phyloP scores from a whole-genome alignment of 73 alveolate genomes.

The Loxodes magnus region DNA sequence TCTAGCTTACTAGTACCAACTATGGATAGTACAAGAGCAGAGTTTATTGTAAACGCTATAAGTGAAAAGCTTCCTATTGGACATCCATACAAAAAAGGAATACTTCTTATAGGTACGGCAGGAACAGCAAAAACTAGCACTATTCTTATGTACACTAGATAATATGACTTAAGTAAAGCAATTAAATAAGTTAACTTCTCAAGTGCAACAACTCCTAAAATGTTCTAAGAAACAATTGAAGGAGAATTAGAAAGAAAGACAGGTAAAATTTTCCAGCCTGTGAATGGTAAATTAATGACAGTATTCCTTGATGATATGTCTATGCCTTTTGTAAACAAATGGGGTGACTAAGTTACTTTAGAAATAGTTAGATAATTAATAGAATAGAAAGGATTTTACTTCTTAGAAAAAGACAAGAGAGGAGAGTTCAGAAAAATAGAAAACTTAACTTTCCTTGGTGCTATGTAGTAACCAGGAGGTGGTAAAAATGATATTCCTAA shows the following conservation, averaged over 20 bases:
- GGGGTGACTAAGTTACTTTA: slow-evolving; percentile 99
- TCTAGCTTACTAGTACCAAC: slow-evolving; percentile 93
- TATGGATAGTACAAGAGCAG: slow-evolving; percentile 98
- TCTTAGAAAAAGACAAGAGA: slow-evolving; percentile 98
- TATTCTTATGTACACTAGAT: slow-evolving; percentile 68
- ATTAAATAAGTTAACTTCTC: slow-evolving; percentile 98
- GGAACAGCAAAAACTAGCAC: slow-evolving; percentile 99
- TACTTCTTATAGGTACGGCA: slow-evolving; percentile 88
- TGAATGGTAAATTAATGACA: slow-evolving; percentile 96
- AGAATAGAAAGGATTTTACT: slow-evolving; percentile 96
- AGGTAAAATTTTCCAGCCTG: slow-evolving; percentile 97
- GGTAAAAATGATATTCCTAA: slow-evolving; percentile 99
- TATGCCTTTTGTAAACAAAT: slow-evolving; percentile 80
- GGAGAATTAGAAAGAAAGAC: slow-evolving; percentile 96
- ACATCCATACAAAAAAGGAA: slow-evolving; percentile 41
- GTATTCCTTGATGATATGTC: slow-evolving; percentile 93
- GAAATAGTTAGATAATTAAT: slow-evolving; percentile 97
- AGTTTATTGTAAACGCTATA: slow-evolving; percentile 83
- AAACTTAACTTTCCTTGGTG: slow-evolving; percentile 94
- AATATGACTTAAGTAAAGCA: slow-evolving; percentile 69
- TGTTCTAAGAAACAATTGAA: slow-evolving; percentile 98
- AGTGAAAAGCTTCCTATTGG: slow-evolving; percentile 48
- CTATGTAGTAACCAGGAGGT: slow-evolving; percentile 99
- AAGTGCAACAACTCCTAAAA: slow-evolving; percentile 97
- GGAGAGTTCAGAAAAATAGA: slow-evolving; percentile 97